A percentile compares a stretch with the other conserved stretches of the same genome.
Evolutionary conservation across 176 grass and related monocot genomes (phyloP).

Genomic region (Oryza officinalis): DNA sequence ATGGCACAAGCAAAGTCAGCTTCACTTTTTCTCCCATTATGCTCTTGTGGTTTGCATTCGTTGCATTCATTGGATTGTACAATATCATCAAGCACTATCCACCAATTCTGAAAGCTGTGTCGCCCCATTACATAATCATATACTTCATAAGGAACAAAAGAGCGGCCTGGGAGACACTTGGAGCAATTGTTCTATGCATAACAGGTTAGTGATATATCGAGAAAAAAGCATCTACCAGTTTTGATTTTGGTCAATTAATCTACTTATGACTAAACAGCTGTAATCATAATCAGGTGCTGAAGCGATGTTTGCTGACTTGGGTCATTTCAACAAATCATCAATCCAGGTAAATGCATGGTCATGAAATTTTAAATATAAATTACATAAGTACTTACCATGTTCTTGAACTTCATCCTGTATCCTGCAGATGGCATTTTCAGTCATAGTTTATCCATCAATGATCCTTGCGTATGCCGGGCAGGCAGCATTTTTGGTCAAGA

Average conservation of each 20-base stretch:
- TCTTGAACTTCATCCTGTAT: neutral
- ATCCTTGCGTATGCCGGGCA: constrained; percentile 74
- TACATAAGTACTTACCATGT: constrained; percentile 4
- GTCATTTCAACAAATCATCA: constrained; percentile 77
- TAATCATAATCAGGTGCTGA: constrained; percentile 65
- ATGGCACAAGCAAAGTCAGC: constrained; percentile 81
- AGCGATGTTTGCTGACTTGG: constrained; percentile 91
- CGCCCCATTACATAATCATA: constrained; percentile 55
- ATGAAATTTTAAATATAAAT: neutral
- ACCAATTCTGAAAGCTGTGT: constrained; percentile 57
- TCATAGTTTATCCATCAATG: constrained; percentile 69
- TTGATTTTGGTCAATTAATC: neutral
- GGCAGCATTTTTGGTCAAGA: constrained; percentile 74
- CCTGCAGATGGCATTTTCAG: constrained; percentile 59
- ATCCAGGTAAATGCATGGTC: constrained; percentile 55
- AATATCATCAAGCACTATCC: constrained; percentile 78
- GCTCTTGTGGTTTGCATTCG: constrained; percentile 57
- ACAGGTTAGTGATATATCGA: constrained; percentile 47
- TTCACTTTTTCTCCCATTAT: constrained; percentile 81
- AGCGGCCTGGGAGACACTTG: constrained; percentile 67
- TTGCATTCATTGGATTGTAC: constrained; percentile 59
- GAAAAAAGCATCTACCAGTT: neutral
- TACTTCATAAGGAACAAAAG: constrained; percentile 63
- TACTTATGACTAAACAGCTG: neutral
- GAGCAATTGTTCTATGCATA: constrained; percentile 71